Base-by-base conservation (phyloP, 805 yeast genomes). In the Yamadazyma sp. region DNA sequence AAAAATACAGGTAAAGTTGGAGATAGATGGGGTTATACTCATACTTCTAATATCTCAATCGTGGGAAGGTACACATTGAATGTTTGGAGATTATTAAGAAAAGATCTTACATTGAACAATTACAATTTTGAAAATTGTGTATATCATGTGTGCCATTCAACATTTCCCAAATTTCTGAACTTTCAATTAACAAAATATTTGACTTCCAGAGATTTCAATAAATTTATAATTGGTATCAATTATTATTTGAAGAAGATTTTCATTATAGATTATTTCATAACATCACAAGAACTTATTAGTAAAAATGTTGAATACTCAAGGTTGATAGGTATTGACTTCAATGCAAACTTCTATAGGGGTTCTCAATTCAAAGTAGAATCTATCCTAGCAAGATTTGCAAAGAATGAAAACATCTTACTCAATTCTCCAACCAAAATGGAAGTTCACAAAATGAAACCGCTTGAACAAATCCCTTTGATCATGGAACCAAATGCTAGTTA, bases 301-400 rank as follows among this genome's bases (percentile, higher is more conserved):
- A 70, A 80, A 46, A 85, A 83, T 14, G 75, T 82, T 10, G 98
- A 89, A 47, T 85, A 86, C 55, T 86, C 96, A 0, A 66, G 96
- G 30, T 56, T 93, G 21, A 72, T 88, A 15, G 98, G 98, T 0
- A 77, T 93, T 18, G 98, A 93, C 48, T 93, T 88, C 54, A 74
- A 80, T 52, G 86, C 97, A 3, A 86, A 88, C 7, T 77, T 84
- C 40, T 83, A 86, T 33, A 58, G 98, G 39, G 98, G 98, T 0
- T 91, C 98, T 0, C 98, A 93, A 52, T 93, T 71, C 54, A 89
- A 86, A 53, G 96, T 93, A 2, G 98, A 93, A 52, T 85, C 97
- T 1, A 70, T 89, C 24, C 60, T 93, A 44, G 59, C 77, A 3
- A 61, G 98, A 35, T 58, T 93, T 13, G 75, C 93, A 17, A 86